A percentile compares a stretch with the other conserved stretches of the same genome.
Conservation (phyloP, 371 early-diverging fungal genomes). For the Rhizopus microsporus region DNA sequence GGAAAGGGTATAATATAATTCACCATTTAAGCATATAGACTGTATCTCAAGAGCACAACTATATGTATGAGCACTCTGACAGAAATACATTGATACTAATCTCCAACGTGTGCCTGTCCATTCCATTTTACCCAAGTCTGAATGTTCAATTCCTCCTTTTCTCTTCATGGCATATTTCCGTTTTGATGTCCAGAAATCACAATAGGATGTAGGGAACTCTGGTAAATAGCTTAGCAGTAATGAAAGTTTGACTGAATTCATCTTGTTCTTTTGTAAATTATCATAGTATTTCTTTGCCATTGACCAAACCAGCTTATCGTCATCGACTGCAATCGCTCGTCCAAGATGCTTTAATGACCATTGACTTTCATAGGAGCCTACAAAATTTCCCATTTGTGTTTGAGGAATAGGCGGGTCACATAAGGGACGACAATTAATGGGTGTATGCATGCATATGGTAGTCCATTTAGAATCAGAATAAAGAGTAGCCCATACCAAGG, state of each 20-base stretch:
- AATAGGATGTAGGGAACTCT: constrained; percentile 34
- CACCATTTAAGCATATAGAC: constrained; percentile 21
- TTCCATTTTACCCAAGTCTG: constrained; percentile 39
- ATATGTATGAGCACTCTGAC: constrained; percentile 39
- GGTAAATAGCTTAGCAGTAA: constrained; percentile 24
- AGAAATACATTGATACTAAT: constrained; percentile 30
- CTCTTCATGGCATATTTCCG: constrained; percentile 30
- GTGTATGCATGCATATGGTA: constrained; percentile 15
- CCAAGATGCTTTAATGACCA: constrained; percentile 18
- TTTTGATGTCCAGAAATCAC: constrained; percentile 26
- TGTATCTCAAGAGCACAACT: constrained; percentile 27
- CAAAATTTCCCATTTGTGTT: constrained; percentile 43
- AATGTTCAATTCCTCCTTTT: constrained; percentile 41
- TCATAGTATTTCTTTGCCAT: constrained; percentile 26
- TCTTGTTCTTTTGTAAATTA: constrained; percentile 19
- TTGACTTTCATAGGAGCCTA: constrained; percentile 26
- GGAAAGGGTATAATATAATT: constrained; percentile 23
- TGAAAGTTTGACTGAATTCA: constrained; percentile 20
- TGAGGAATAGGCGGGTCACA: constrained; percentile 35
- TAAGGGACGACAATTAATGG: constrained; percentile 37
- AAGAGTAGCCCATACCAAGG: constrained; percentile 31
- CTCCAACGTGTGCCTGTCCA: constrained; percentile 15
- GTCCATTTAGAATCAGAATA: constrained; percentile 6
- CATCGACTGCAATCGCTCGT: neutral
- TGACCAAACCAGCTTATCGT: constrained; percentile 24